A percentile compares a stretch with the other conserved stretches of the same genome.
These are phyloP conservation scores for Coemansia sp. DNA, from an alignment of 192 early-diverging fungal genomes.

Conservation along the genomic window DNA sequence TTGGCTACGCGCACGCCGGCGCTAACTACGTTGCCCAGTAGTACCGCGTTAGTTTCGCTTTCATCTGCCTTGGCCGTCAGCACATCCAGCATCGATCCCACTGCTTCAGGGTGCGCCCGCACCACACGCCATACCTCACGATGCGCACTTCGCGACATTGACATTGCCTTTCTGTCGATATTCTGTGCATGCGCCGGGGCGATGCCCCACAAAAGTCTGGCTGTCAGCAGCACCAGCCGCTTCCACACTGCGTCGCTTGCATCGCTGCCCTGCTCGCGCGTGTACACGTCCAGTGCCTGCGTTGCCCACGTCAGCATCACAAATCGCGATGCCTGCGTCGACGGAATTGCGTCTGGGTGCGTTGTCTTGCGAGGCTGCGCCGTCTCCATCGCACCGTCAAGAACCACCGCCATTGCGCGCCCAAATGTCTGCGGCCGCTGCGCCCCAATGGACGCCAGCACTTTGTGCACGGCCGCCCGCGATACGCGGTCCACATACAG, in stretches of 20 bases:
- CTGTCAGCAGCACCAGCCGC: slow-evolving; percentile 56
- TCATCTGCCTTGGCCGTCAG: slow-evolving; percentile 45
- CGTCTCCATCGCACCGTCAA: slow-evolving; percentile 52
- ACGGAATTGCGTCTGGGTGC: slow-evolving; percentile 37
- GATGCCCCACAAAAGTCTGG: slow-evolving; percentile 58
- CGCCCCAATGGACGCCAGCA: slow-evolving; percentile 58
- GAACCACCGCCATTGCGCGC: slow-evolving; percentile 52
- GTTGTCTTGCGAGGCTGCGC: slow-evolving; percentile 40
- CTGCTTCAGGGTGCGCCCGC: slow-evolving; percentile 43
- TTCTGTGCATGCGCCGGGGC: slow-evolving; percentile 40
- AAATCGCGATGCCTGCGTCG: slow-evolving; percentile 61
- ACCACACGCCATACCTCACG: slow-evolving; percentile 50
- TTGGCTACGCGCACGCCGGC: slow-evolving; percentile 55
- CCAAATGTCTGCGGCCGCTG: slow-evolving; percentile 61
- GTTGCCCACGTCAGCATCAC: slow-evolving; percentile 67
- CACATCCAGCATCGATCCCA: slow-evolving; percentile 48
- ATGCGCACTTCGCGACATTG: slow-evolving; percentile 42
- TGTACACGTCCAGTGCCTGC: slow-evolving; percentile 41
- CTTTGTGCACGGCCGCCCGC: slow-evolving; percentile 59
- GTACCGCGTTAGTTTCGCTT: slow-evolving; percentile 53
- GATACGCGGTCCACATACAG: slow-evolving; percentile 71
- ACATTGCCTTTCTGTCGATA: slow-evolving; percentile 20
- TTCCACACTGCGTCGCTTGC: slow-evolving; percentile 53
- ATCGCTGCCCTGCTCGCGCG: slow-evolving; percentile 49
- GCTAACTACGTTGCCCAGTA: slow-evolving; percentile 66